Conservation (phyloP, 1,139 yeast genomes). For the Neolecta irregularis region DNA sequence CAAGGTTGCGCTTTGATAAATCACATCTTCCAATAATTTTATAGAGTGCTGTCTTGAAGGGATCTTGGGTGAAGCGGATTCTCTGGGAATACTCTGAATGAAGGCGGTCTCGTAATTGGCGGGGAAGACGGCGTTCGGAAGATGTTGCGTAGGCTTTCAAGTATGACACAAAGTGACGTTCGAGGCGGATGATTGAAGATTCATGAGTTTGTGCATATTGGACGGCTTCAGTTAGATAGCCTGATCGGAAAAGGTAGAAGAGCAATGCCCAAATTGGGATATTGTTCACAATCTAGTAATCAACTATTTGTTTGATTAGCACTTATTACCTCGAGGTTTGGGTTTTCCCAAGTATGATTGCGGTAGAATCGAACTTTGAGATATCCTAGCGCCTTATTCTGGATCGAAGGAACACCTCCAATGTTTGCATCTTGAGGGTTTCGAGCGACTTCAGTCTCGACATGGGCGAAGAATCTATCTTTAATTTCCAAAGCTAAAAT, state of each 20-base stretch:
- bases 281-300: conserved; percentile 44
- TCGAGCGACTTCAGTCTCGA: conserved; percentile 56
- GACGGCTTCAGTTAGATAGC: conserved; percentile 63
- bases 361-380: conserved; percentile 31
- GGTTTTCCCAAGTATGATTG: conserved; percentile 35
- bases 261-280: conserved; percentile 85
- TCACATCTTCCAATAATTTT: conserved; percentile 89
- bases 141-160: conserved; percentile 56
- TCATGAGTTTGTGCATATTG: conserved; percentile 40
- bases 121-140: conserved; percentile 41
- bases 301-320: neutral
- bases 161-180: conserved; percentile 68
- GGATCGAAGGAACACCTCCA: conserved; percentile 52
- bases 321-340: conserved; percentile 31
- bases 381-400: conserved; percentile 56
- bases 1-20: conserved; percentile 56
- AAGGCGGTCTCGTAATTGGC: conserved; percentile 53
- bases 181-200: conserved; percentile 59
- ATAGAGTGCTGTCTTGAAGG: conserved; percentile 78
- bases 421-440: conserved; percentile 39
- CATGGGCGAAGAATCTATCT: conserved; percentile 42
- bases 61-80: conserved; percentile 62
- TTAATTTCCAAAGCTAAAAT: neutral
- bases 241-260: conserved; percentile 72
- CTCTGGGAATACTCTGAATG: conserved; percentile 74